Evolutionary conservation across 805 yeast genomes (phyloP), one percentile per base, ranked within the genome.

Genomic region (Lipomyces yamanashiensis): DNA sequence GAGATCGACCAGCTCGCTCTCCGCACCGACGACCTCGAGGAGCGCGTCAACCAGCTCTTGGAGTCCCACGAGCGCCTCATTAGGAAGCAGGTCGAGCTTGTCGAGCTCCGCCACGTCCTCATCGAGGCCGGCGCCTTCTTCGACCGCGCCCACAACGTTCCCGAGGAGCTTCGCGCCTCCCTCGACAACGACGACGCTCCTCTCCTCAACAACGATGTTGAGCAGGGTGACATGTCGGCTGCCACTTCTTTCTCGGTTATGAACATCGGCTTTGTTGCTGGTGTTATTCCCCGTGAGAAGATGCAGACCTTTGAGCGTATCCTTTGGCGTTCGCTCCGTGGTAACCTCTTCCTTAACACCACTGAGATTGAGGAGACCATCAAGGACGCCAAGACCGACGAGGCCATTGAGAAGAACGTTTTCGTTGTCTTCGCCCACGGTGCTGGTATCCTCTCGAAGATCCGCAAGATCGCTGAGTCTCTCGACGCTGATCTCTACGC

Each of bases 351-450:
- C 72, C 84, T 92, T 75, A 87, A 87, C 69, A 84, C 88, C 67
- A 82, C 84, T 54, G 95, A 89, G 69, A 85, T 93, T 63, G 83
- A 83, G 7, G 89, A 88, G 71, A 84, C 86, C 21, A 77, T 91
- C 57, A 84, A 83, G 72, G 96, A 90, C 71, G 75, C 83, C 49
- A 82, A 85, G 71, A 71, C 86, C 23, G 84, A 84, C 55, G 80
- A 81, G 37, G 78, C 77, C 58, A 84, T 88, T 10, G 87, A 84
- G 67, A 93, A 93, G 75, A 89, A 87, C 73, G 87, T 91, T 53
- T 92, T 95, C 73, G 85, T 96, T 65, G 87, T 93, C 44, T 92
- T 92, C 72, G 89, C 98, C 21, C 98, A 96, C 77, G 99, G 99
- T 73, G 79, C 84, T 43, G 77, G 88, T 66, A 81, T 95, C 62